Evolutionary conservation across 495 filamentous ascomycete species (phyloP), one percentile per base, ranked within the genome.

Genomic region (Pyronema omphalodes): DNA sequence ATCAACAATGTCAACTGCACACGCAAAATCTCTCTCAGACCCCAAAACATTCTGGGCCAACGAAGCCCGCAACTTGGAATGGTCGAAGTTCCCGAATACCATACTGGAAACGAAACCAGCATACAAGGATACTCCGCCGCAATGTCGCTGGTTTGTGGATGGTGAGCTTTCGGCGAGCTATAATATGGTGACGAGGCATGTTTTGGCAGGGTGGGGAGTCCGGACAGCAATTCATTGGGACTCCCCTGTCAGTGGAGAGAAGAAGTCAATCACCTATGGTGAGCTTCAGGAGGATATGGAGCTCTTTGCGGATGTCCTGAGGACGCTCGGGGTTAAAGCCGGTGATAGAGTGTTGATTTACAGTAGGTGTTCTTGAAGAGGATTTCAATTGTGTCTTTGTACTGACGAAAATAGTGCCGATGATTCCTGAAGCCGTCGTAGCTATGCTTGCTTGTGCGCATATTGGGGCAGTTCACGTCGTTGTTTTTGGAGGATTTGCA

Each of bases 331-430:
- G 0, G 82, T 94, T 7, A 76, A 72, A 60, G 85, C 79, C 67
- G 88, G 88, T 0, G 88, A 94, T 73, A 80, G 89, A 3, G 86
- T 95, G n/a, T 71, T 94, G 46, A 78, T 94, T 48, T 94, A 94
- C 67, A 95, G 86, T 89, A 71, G 57, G 77, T 66, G 11, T 46
- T 11, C 29, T 55, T 7, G n/a, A 14, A 29, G 23, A 29, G 5
- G 5, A 29, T 29, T 29, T 0, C 7, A 40, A n/a, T 18, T 59
- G 18, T 7, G 9, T 36, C 6, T 37, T 17, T 36, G 50, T 14
- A 17, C 9, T 44, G 57, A 18, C 45, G 53, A 14, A 7, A 18
- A 7, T 37, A 88, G 84, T 94, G 88, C 89, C 88, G 52, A 94
- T 95, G 88, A 87, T 95, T 37, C 89, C 88, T 1, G 82, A 85